Evolutionary conservation across 2,329 filamentous ascomycete species (phyloP).

Genomic region (Setomelanomma holmii): DNA sequence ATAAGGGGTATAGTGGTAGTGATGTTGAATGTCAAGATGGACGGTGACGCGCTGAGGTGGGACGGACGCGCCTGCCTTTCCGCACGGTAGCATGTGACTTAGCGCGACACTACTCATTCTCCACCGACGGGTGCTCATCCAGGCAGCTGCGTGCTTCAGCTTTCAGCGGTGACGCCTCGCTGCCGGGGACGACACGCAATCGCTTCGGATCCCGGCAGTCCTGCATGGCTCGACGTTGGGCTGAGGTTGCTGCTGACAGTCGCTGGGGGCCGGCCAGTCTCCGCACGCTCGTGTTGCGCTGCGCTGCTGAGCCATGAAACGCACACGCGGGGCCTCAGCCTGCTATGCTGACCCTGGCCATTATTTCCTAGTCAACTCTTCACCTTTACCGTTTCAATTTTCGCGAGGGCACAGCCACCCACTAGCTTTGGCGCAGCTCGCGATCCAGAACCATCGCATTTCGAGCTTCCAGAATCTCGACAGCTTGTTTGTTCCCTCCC

Average conservation of each 20-base stretch:
- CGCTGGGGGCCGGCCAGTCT: neutral
- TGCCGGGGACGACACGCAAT: slow-evolving; percentile 1
- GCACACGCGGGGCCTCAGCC: neutral
- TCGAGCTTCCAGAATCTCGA: slow-evolving; percentile 1
- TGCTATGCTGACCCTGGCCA: neutral
- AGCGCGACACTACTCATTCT: neutral
- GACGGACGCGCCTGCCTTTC: neutral
- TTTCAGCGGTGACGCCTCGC: neutral
- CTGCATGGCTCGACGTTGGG: neutral
- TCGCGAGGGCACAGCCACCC: slow-evolving; percentile 3
- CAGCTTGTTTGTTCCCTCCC: neutral
- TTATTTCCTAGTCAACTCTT: neutral
- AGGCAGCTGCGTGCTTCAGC: neutral
- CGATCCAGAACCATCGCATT: slow-evolving; percentile 3
- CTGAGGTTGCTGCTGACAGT: neutral
- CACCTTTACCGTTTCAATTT: neutral
- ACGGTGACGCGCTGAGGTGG: slow-evolving; percentile 16
- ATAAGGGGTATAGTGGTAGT: slow-evolving; percentile 7
- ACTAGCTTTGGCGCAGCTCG: slow-evolving; percentile 8
- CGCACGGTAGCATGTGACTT: slow-evolving; percentile 19
- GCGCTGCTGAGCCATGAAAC: neutral
- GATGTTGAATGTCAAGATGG: neutral
- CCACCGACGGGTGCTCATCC: neutral
- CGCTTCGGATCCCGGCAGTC: slow-evolving; percentile 3
- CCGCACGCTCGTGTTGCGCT: neutral